Base-by-base conservation (phyloP, 352 stramenopile species). In the Phytophthora pseudosyringae region DNA sequence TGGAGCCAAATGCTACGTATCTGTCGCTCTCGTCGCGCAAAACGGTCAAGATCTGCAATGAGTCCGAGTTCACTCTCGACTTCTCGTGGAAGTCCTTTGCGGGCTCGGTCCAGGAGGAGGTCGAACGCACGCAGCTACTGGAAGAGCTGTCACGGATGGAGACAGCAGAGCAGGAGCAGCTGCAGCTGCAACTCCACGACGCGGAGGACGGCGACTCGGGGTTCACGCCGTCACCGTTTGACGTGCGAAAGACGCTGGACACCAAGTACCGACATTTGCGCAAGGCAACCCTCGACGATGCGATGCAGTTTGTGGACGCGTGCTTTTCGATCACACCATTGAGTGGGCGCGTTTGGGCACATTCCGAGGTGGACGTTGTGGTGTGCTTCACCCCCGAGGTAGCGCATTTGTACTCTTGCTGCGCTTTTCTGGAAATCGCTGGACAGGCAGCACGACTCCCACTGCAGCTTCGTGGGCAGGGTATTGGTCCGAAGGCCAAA, bases 231-330 rank as follows among this genome's bases (percentile, higher is more conserved):
- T 91, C 76, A 12, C 73, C 80, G 7, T 96, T 94, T 54, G 72
- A 91, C 25, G 64, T 62, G 18, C 67, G 71, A 41, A 90, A 86
- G 36, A 72, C 81, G 3, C 72, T 98, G 25, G 83, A 95, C 33
- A 89, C 75, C 44, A 98, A 98, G 83, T 98, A 98, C 78, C 78
- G 74, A 40, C 86, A 97, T 46, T 64, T 98, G 33, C 80, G 88
- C 21, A 95, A 96, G 64, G 93, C 95, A 4, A 76, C 92, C 0
- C 71, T 90, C 5, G 89, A 98, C 29, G 96, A 99, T 67, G 60
- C 59, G 0, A 97, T 99, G 93, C 90, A 97, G 28, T 99, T 99
- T 48, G 86, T 94, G n/a, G 81, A 98, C 70, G 87, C 97, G 11
- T 96, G 90, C 48, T 98, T 98, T 45, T 73, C 89, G 3, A 75